phyloP scores from a whole-genome alignment of 495 filamentous ascomycete species.

The Hamigera avellanea region DNA sequence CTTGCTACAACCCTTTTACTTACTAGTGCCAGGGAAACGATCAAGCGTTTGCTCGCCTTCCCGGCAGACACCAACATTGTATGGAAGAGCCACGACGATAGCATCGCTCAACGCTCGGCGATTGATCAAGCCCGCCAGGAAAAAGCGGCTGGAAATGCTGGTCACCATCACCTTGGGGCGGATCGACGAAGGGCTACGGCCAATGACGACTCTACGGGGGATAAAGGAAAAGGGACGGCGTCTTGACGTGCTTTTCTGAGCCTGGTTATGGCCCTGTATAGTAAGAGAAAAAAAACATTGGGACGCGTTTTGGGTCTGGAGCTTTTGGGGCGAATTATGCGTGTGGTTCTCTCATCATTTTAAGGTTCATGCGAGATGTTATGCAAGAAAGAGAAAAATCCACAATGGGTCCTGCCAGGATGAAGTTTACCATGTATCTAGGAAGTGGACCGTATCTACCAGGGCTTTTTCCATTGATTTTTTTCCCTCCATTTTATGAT shows the following conservation, averaged over 20 bases:
- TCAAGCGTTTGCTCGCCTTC: constrained; percentile 77
- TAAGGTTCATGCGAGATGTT: constrained; percentile 7
- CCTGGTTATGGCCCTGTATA: constrained; percentile 34
- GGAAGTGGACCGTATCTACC: too few relatives aligned
- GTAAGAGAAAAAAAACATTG: constrained; percentile 30
- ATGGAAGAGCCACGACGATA: constrained; percentile 84
- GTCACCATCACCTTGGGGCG: constrained; percentile 27
- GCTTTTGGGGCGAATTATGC: constrained; percentile 35
- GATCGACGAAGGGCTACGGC: constrained; percentile 35
- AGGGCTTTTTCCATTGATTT: too few relatives aligned
- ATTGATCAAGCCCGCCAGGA: constrained; percentile 77
- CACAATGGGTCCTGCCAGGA: too few relatives aligned
- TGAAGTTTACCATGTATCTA: too few relatives aligned
- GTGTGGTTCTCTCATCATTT: constrained; percentile 20
- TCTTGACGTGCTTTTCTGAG: constrained; percentile 18
- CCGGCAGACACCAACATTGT: constrained; percentile 81
- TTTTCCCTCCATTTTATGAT: too few relatives aligned
- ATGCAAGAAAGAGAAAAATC: not conserved
- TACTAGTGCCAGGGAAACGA: constrained; percentile 59
- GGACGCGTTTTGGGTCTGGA: constrained; percentile 31
- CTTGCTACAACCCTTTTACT: constrained; percentile 3
- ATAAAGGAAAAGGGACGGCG: constrained; percentile 30
- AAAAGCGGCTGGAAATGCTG: constrained; percentile 43
- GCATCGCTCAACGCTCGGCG: constrained; percentile 68
- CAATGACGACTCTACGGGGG: constrained; percentile 32